Evolutionary conservation across 2,329 filamentous ascomycete species (phyloP).

Genomic region (Cadophora malorum): DNA sequence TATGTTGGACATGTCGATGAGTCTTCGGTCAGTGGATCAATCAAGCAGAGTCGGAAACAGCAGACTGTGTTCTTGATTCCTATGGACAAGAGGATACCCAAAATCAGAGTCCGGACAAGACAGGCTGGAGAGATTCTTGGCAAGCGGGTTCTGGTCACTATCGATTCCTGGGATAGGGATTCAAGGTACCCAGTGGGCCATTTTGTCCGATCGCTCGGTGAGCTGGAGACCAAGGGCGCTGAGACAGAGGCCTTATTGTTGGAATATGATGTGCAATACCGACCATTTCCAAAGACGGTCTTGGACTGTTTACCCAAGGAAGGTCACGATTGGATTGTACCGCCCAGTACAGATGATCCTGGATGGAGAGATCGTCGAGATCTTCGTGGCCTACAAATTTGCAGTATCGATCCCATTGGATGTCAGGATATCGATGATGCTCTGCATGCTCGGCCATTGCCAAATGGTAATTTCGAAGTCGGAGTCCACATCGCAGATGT

Average conservation of each 20-base stretch:
- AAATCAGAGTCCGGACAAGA: constrained; percentile 90
- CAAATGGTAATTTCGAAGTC: constrained; percentile 94
- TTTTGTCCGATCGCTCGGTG: constrained; percentile 90
- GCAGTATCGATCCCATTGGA: constrained; percentile 94
- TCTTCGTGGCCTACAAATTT: constrained; percentile 84
- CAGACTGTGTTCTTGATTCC: constrained; percentile 94
- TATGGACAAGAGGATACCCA: constrained; percentile 98
- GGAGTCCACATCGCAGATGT: constrained; percentile 99
- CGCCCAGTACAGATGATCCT: constrained; percentile 76
- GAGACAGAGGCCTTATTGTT: constrained; percentile 94
- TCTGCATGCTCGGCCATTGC: constrained; percentile 81
- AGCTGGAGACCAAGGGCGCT: constrained; percentile 95
- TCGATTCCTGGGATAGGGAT: constrained; percentile 94
- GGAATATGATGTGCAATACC: constrained; percentile 97
- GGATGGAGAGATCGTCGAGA: constrained; percentile 89
- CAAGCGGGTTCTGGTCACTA: constrained; percentile 89
- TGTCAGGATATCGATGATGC: constrained; percentile 99
- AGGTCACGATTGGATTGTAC: constrained; percentile 94
- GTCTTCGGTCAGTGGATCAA: constrained; percentile 76
- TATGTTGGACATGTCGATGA: constrained; percentile 96
- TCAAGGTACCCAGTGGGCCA: constrained; percentile 92
- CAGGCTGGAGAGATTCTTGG: constrained; percentile 89
- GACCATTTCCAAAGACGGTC: constrained; percentile 94
- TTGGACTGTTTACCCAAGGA: constrained; percentile 90
- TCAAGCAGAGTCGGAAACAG: constrained; percentile 80